Conservation (phyloP, 441 rosid genomes). For the Erysimum pusillum region DNA sequence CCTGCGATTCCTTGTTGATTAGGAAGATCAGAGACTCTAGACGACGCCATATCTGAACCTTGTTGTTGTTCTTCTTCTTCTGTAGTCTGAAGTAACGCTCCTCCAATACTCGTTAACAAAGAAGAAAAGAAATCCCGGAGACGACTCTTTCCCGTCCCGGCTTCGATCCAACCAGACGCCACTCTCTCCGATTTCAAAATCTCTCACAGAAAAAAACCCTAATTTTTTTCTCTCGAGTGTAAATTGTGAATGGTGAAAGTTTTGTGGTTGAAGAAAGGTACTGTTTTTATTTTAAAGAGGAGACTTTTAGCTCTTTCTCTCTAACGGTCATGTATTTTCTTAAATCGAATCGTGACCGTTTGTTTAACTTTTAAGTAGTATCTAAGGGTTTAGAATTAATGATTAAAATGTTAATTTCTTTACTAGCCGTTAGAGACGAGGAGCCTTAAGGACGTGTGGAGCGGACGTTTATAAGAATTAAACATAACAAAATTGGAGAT, state of each 20-base stretch:
- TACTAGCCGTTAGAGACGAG: conserved; percentile 6
- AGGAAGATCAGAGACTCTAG: conserved; percentile 8
- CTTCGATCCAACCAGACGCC: conserved; percentile 35
- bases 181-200: conserved; percentile 11
- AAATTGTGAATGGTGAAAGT: background rate
- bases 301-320: background rate
- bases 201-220: background rate
- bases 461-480: background rate
- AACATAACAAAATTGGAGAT: no score
- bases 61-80: conserved; percentile 25
- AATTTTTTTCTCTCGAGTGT: background rate
- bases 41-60: conserved; percentile 26
- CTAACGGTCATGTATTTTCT: background rate
- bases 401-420: background rate
- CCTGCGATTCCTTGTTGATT: conserved; percentile 9
- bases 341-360: background rate
- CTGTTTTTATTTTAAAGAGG: background rate
- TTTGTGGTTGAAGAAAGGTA: background rate
- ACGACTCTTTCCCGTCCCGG: conserved; percentile 36
- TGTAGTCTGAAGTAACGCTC: conserved; percentile 28
- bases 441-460: background rate
- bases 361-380: background rate
- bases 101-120: conserved; percentile 39
- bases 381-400: background rate
- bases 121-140: conserved; percentile 39